Evolutionary conservation across 352 stramenopile species (phyloP).

Genomic region (Pythium chondricola): DNA sequence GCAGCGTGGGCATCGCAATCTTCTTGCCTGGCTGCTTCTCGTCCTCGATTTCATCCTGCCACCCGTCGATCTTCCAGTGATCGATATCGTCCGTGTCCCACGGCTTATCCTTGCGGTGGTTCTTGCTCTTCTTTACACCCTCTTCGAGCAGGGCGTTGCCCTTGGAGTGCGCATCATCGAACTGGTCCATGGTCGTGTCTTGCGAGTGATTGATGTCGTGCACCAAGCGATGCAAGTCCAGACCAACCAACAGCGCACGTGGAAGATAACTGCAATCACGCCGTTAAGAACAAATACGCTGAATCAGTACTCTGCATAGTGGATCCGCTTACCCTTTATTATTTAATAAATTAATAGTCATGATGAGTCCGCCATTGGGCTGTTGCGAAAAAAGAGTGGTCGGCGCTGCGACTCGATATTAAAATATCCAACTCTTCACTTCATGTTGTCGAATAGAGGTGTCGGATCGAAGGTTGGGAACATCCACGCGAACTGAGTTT

Average conservation of each 20-base stretch:
- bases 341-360: too few species aligned
- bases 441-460: not conserved
- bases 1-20: constrained; percentile 72
- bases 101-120: constrained; percentile 98
- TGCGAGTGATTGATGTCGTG: too few species aligned
- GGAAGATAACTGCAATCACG: constrained; percentile 8
- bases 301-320: constrained; percentile 4
- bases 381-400: too few species aligned
- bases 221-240: constrained; percentile 17
- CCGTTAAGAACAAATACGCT: constrained; percentile 3
- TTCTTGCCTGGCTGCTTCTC: constrained; percentile 73
- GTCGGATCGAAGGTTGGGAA: not conserved
- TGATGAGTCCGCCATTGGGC: too few species aligned
- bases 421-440: not conserved
- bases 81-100: constrained; percentile 98
- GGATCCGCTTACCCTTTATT: constrained; percentile 18
- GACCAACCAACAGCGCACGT: constrained; percentile 21
- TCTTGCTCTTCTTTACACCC: constrained; percentile 70
- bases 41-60: constrained; percentile 70
- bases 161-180: constrained; percentile 35
- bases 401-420: too few species aligned
- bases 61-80: constrained; percentile 97
- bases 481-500: not conserved
- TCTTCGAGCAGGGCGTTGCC: constrained; percentile 25
- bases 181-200: constrained; percentile 69